Conservation (phyloP, 2,329 filamentous ascomycete species). For the Aspergillus aculeatus region DNA sequence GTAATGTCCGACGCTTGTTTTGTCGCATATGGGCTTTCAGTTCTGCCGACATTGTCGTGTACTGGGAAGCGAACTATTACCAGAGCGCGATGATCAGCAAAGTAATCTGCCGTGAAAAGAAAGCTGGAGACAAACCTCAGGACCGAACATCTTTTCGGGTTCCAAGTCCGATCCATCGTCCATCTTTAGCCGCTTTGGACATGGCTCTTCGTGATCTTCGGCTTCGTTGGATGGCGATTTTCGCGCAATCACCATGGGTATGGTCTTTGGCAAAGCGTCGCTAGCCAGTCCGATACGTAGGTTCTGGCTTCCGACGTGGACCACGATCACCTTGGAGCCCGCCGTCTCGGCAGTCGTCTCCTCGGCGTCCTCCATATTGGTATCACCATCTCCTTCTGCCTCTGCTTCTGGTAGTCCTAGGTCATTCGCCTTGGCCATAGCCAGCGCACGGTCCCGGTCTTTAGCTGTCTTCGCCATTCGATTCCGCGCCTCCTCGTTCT, state of each 20-base stretch:
- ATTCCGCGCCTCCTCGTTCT: constrained; percentile 82
- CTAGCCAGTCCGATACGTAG: constrained; percentile 92
- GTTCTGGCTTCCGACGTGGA: constrained; percentile 95
- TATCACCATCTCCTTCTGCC: constrained; percentile 47
- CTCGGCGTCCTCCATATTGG: constrained; percentile 58
- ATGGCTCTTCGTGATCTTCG: constrained; percentile 76
- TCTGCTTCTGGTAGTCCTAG: constrained; percentile 54
- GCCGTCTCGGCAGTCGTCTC: constrained; percentile 61
- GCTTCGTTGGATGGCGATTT: constrained; percentile 76
- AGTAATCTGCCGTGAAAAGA: too few species aligned
- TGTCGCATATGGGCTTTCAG: constrained; percentile 86
- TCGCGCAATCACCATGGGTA: constrained; percentile 88
- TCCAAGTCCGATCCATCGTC: constrained; percentile 52
- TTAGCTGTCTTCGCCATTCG: constrained; percentile 81
- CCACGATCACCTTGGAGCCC: constrained; percentile 87
- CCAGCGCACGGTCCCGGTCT: constrained; percentile 81
- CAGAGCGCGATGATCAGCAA: constrained; percentile 3
- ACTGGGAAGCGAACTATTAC: constrained; percentile 60
- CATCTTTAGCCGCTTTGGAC: constrained; percentile 64
- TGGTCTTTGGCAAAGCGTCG: constrained; percentile 88
- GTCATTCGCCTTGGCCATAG: constrained; percentile 69
- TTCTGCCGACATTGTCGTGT: constrained; percentile 78
- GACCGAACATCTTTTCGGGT: constrained; percentile 79
- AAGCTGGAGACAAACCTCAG: constrained; percentile 61
- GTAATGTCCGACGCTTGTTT: constrained; percentile 91